A percentile compares a stretch with the other conserved stretches of the same genome.
These are phyloP conservation scores for Penicillium sp. DNA, from an alignment of 2,329 filamentous ascomycete genomes.

Conservation along the genomic window DNA sequence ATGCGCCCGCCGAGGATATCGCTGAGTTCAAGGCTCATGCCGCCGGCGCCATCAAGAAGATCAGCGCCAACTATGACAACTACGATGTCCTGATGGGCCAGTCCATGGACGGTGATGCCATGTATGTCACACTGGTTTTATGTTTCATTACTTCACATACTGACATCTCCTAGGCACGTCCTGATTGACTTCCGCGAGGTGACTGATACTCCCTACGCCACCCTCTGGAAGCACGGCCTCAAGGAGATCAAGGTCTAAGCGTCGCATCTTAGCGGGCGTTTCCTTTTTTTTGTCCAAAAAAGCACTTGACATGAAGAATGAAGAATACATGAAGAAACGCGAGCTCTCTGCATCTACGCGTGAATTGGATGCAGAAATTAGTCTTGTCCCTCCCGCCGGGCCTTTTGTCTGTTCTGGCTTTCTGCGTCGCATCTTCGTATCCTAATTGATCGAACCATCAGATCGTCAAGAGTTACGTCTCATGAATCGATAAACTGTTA, in stretches of 20 bases:
- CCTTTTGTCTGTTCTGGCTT: slow-evolving; percentile 26
- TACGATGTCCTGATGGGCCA: slow-evolving; percentile 93
- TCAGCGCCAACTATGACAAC: slow-evolving; percentile 90
- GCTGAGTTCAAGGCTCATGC: slow-evolving; percentile 81
- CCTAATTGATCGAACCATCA: slow-evolving; percentile 32
- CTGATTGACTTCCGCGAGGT: slow-evolving; percentile 99
- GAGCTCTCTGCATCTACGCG: slow-evolving; percentile 17
- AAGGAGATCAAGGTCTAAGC: slow-evolving; percentile 85
- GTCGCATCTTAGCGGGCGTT: slow-evolving; percentile 12
- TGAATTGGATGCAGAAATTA: slow-evolving; percentile 18
- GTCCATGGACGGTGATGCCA: slow-evolving; percentile 90
- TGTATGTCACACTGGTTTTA: too few species aligned
- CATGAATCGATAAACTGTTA: slow-evolving; percentile 40
- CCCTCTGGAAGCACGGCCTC: slow-evolving; percentile 94
- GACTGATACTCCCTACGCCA: slow-evolving; percentile 85
- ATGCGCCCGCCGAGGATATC: slow-evolving; percentile 64
- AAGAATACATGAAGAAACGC: slow-evolving; percentile 29
- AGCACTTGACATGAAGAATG: slow-evolving; percentile 27
- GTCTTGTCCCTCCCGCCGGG: slow-evolving; percentile 16
- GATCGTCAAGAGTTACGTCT: slow-evolving; percentile 40
- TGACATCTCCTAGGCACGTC: slow-evolving; percentile 64
- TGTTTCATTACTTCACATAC: too few species aligned
- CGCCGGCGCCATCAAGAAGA: slow-evolving; percentile 76
- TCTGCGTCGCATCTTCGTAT: slow-evolving; percentile 33
- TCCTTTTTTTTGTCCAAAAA: slow-evolving; percentile 13